Evolutionary conservation across 1,284 basidiomycete genomes (phyloP), one percentile per base, ranked within the genome.

Genomic region (Afroboletus lepidellus): DNA sequence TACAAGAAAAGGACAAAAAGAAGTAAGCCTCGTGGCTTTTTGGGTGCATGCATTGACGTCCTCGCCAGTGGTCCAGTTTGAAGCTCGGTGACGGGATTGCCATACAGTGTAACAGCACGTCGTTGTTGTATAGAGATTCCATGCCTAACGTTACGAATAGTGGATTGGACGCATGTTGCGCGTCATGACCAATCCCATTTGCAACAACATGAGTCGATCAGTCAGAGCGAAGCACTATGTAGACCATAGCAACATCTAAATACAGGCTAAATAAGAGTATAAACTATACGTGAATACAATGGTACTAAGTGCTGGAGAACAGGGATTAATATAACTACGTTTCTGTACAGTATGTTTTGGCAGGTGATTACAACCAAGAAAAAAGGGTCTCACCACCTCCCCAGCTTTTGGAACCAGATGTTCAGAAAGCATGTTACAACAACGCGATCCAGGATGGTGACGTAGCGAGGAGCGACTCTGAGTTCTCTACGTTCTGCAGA

Each of bases 1-100:
- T 98, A 98, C 78, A 99, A 99, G 77, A 97, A 97, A 73, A 78
- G 96, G 63, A 98, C 95, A 20, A 92, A 86, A 69, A 80, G 93
- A 77, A 97, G 96, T 98, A 50, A 57, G 54, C 24, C 24, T 47
- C 48, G 8, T 4, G 11, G 20, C 41, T 29, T 38, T 32, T 44
- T 38, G 13, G 54, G 51, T 57, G 25, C 53, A 51, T 48, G 56
- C 55, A 27, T 55, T 59, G 53, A 57, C 16, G 23, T 55, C 61
- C 27, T 36, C 12, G 41, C 47, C 57, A 87, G 89, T 92, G 87
- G 90, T 92, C 6, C 90, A 93, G 75, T 92, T 93, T 62, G 91
- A 93, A 70, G 91, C 90, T 36, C 87, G 90, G 60, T 93, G 66
- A 71, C 32, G 30, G 12, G 12, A 16, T 34, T 13, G 25, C 24